Conservation (phyloP, 2,329 filamentous ascomycete genomes). For the Penicillium hordei region DNA sequence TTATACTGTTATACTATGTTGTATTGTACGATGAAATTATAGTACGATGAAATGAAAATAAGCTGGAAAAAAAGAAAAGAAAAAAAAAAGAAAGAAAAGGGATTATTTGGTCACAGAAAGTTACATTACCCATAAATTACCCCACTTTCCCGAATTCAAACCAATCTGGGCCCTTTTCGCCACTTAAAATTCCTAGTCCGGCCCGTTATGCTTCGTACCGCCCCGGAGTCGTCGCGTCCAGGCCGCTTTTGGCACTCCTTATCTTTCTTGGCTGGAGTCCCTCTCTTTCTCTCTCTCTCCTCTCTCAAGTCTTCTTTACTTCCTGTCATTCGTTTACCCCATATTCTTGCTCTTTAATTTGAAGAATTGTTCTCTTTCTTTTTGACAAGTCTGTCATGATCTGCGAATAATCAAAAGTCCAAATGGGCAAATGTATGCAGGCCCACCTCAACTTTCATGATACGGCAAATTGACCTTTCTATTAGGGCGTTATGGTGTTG, state of each 20-base stretch:
- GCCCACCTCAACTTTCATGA: neutral
- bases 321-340: conserved; percentile 10
- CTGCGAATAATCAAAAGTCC: conserved; percentile 28
- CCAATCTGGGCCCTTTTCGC: neutral
- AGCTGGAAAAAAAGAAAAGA: neutral
- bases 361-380: conserved; percentile 9
- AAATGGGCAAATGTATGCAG: conserved; percentile 46
- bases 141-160: conserved; percentile 14
- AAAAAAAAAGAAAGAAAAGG: neutral
- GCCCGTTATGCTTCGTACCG: conserved; percentile 21
- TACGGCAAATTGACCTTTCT: neutral
- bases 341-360: conserved; percentile 10
- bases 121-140: conserved; percentile 12
- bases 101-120: conserved; percentile 8
- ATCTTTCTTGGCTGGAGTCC: conserved; percentile 10
- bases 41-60: neutral
- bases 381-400: conserved; percentile 32
- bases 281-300: neutral
- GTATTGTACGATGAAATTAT: too few species aligned
- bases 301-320: conserved; percentile 2
- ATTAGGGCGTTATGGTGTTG: conserved; percentile 76
- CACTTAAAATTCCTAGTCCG: conserved; percentile 7
- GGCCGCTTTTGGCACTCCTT: conserved; percentile 22
- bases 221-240: conserved; percentile 21
- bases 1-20: too few species aligned